Conservation (phyloP, 768 basidiomycete genomes). For the Erythrobasidium yunnanense region DNA sequence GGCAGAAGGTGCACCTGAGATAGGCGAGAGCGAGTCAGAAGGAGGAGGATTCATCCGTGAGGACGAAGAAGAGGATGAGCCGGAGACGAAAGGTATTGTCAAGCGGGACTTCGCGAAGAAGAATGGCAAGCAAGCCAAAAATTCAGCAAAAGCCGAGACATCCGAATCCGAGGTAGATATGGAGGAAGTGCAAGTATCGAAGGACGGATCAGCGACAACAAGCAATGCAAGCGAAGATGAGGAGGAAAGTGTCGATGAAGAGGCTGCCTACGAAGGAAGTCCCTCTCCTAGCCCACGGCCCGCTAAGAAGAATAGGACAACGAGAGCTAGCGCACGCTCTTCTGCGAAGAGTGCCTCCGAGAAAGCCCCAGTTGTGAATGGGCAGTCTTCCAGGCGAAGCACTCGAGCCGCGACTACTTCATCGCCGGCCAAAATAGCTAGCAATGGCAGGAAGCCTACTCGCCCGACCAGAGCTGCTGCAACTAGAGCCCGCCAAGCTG, state of each 20-base stretch:
- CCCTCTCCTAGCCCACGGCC: not conserved
- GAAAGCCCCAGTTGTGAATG: too few species aligned
- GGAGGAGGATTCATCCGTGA: not conserved
- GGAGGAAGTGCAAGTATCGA: not conserved
- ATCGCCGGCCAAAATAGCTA: not conserved
- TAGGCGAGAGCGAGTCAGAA: slow-evolving; percentile 4
- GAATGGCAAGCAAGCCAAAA: not conserved
- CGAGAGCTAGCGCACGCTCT: not conserved
- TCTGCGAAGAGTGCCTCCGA: too few species aligned
- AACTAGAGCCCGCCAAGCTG: not conserved
- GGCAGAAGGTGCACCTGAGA: slow-evolving; percentile 12
- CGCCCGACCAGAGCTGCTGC: not conserved
- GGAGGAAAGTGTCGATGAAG: not conserved
- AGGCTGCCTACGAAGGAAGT: not conserved
- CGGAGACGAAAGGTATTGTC: not conserved
- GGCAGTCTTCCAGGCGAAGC: not conserved
- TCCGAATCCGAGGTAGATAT: not conserved
- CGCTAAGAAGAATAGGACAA: not conserved
- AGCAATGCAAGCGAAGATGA: not conserved
- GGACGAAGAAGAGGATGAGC: not conserved
- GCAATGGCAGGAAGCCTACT: not conserved
- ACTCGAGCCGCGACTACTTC: not conserved
- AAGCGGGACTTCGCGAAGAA: not conserved
- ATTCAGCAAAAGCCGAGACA: not conserved
- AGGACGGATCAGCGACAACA: not conserved